A percentile compares a stretch with the other conserved stretches of the same genome.
These are phyloP conservation scores for Blastobotrys indianensis DNA, from an alignment of 1,139 yeast species.

Conservation along the genomic window DNA sequence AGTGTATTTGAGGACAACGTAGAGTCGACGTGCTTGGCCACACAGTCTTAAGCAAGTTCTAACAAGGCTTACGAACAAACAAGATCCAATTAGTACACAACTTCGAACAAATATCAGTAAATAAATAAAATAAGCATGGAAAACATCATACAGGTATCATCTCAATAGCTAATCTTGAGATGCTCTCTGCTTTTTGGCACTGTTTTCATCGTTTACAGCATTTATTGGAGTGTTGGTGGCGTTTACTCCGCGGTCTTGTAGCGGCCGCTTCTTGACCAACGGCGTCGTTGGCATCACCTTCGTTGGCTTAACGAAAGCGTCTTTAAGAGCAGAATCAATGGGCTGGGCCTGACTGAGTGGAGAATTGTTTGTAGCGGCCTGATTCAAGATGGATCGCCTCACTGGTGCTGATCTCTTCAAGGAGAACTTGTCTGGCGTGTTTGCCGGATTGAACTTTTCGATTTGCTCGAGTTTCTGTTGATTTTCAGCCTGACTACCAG, in stretches of 20 bases:
- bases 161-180: too few species aligned
- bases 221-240: conserved; percentile 4
- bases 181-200: too few species aligned
- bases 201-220: background rate
- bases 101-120: too few species aligned
- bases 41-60: too few species aligned
- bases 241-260: conserved; percentile 3
- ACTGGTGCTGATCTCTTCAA: conserved; percentile 6
- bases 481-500: conserved; percentile 13
- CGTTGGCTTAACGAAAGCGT: conserved; percentile 1
- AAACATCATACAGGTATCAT: too few species aligned
- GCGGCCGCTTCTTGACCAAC: conserved; percentile 10
- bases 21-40: too few species aligned
- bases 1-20: too few species aligned
- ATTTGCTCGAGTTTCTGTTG: conserved; percentile 4
- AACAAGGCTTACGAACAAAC: too few species aligned
- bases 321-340: background rate
- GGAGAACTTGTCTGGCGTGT: conserved; percentile 8
- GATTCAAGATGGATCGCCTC: conserved; percentile 3
- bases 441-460: conserved; percentile 3
- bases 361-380: background rate
- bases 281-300: conserved; percentile 7
- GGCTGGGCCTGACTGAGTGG: conserved; percentile 6
- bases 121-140: too few species aligned
- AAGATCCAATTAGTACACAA: too few species aligned